Evolutionary conservation across 371 early-diverging fungal species (phyloP).

Genomic region (Dichotomocladium elegans): DNA sequence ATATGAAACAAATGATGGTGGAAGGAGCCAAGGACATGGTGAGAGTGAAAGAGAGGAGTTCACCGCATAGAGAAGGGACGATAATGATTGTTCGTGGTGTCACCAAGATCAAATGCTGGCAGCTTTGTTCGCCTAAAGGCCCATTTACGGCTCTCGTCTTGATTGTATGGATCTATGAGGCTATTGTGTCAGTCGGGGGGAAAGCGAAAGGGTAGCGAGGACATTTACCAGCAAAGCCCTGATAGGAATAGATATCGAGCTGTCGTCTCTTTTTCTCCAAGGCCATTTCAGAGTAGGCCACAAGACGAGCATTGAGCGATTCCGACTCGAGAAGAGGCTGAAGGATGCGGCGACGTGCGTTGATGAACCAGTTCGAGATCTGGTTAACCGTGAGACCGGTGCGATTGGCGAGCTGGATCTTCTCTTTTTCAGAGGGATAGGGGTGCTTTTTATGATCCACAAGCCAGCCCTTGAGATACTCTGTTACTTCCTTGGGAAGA

Average conservation of each 20-base stretch:
- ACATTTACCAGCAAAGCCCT: conserved; percentile 18
- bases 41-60: no score
- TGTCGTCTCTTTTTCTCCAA: conserved; percentile 19
- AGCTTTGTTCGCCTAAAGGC: conserved; percentile 18
- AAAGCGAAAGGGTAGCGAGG: background rate
- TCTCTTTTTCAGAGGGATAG: conserved; percentile 81
- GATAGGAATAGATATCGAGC: conserved; percentile 20
- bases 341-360: conserved; percentile 72
- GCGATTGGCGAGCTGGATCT: conserved; percentile 56
- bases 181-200: background rate
- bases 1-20: no score
- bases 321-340: conserved; percentile 49
- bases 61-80: no score
- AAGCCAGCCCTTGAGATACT: conserved; percentile 69
- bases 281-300: conserved; percentile 12
- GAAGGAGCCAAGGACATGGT: no score
- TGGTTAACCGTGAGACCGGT: conserved; percentile 74
- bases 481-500: conserved; percentile 62
- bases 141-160: conserved; percentile 14
- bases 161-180: conserved; percentile 7
- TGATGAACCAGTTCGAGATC: conserved; percentile 91
- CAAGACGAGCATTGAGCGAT: conserved; percentile 13
- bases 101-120: conserved; percentile 19
- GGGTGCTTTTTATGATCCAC: conserved; percentile 76
- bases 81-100: no score